These are phyloP conservation scores for Beauveria australis DNA, from an alignment of 2,329 filamentous ascomycete genomes.

Conservation along the genomic window DNA sequence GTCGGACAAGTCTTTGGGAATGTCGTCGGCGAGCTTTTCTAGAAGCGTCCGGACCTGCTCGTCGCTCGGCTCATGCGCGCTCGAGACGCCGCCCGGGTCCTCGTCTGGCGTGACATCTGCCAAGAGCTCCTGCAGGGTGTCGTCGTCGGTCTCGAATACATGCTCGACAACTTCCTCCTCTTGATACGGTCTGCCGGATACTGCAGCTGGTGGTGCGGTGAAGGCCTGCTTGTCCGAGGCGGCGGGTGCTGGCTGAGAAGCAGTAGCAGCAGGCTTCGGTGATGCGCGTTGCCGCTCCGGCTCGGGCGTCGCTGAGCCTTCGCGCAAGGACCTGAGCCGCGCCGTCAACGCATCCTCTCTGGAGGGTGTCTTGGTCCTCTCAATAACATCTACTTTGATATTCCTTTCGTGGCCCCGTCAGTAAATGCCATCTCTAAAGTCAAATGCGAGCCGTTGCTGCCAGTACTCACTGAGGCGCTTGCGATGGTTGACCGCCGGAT, in stretches of 20 bases:
- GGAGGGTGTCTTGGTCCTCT: constrained; percentile 33
- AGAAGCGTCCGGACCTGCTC: constrained; percentile 28
- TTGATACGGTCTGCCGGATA: constrained; percentile 6
- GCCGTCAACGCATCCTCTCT: constrained; percentile 44
- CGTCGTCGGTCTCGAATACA: constrained; percentile 41
- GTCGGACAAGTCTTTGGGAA: constrained; percentile 20
- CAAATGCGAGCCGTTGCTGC: too few relatives aligned
- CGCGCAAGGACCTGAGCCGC: constrained; percentile 43
- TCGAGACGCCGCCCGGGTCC: constrained; percentile 13
- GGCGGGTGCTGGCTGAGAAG: not conserved
- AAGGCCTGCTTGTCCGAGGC: not conserved
- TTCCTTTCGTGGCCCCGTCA: constrained; percentile 13
- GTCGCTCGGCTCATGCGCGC: constrained; percentile 19
- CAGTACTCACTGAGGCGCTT: constrained; percentile 17
- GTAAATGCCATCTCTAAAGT: not conserved
- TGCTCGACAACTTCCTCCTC: constrained; percentile 28
- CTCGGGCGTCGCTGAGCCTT: constrained; percentile 22
- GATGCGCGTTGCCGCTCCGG: constrained; percentile 11
- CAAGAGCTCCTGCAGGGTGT: constrained; percentile 44
- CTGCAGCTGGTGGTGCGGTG: not conserved
- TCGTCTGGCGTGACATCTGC: constrained; percentile 32
- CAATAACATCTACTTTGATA: constrained; percentile 30
- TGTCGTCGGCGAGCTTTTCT: constrained; percentile 26
- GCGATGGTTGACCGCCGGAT: constrained; percentile 31
- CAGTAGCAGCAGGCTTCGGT: not conserved